Evolutionary conservation across 371 early-diverging fungal species (phyloP), one percentile per base, ranked within the genome.

Genomic region (Catenaria anguillulae): DNA sequence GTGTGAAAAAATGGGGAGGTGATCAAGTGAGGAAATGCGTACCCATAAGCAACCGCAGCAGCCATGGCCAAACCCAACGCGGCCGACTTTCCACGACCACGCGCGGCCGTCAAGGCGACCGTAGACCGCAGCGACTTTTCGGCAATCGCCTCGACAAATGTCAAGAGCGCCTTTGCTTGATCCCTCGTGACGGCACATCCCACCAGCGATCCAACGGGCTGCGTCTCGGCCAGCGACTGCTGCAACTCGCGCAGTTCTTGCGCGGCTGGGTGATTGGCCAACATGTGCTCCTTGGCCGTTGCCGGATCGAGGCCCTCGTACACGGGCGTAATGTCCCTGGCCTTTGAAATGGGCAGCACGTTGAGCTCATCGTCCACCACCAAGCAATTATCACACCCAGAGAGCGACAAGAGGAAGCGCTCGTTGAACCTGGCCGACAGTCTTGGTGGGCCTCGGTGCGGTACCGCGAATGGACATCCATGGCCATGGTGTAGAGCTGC

Each of bases 71-170:
- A 80, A 45, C 99, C 99, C 48, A 99, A 79, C 0, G 98, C 87
- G 0, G 99, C 99, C 19, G 98, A 98, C 77, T 99, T 99, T 72
- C 99, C 99, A 66, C 99, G 87, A 70, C 99, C 99, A 81, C 99
- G 90, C 36, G 88, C 83, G 33, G 99, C 98, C 4, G 97, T 98
- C 69, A 99, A 77, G 0, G 92, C 79, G 34, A 95, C 92, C 0
- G 95, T 95, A 45, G 86, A 84, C 50, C 90, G 85, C 46, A 95
- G 78, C 2, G 87, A 86, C 70, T 96, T 95, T 67, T 93, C 95
- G 0, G 92, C 84, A 60, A 95, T 92, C 6, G 89, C 89, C 63
- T 95, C 96, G 43, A 93, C 85, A 69, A 97, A 93, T 26, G 92
- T 91, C 73, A 94, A 81, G 4, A 97, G 70, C 2, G 92, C 93